Percentiles rank a stretch among this genome's conserved stretches.
These are phyloP conservation scores for Purpureocillium lavendulum DNA, from an alignment of 2,329 filamentous ascomycete genomes.

Conservation along the genomic window DNA sequence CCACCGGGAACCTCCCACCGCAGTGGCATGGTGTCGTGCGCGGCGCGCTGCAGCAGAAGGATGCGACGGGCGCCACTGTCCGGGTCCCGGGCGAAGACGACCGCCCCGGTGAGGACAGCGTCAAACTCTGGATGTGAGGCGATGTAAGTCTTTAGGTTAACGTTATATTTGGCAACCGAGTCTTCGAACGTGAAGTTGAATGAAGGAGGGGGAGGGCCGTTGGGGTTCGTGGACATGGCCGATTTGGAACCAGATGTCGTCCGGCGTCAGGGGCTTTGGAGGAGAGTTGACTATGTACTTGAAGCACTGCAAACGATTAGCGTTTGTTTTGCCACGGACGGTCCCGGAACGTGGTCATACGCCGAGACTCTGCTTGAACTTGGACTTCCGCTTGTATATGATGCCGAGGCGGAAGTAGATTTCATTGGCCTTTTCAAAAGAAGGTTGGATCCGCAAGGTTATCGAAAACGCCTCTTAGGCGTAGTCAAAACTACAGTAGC, in stretches of 20 bases:
- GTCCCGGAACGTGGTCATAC: constrained; percentile 38
- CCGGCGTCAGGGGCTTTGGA: constrained; percentile 84
- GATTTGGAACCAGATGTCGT: constrained; percentile 99
- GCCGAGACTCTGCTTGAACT: constrained; percentile 86
- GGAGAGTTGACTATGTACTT: constrained; percentile 95
- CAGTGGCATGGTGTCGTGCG: constrained; percentile 26
- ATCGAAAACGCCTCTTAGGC: constrained; percentile 97
- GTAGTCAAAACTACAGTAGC: constrained; percentile 93
- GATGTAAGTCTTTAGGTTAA: constrained; percentile 1
- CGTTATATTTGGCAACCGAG: constrained; percentile 3
- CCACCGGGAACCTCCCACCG: constrained; percentile 36
- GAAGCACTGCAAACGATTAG: constrained; percentile 62
- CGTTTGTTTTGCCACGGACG: not conserved
- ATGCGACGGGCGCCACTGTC: too few relatives aligned
- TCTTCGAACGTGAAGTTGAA: constrained; percentile 6
- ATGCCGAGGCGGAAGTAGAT: constrained; percentile 99
- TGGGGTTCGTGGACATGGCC: constrained; percentile 97
- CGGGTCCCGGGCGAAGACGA: constrained; percentile 22
- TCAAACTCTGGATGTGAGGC: constrained; percentile 4
- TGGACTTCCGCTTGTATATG: constrained; percentile 97
- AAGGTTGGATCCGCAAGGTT: constrained; percentile 96
- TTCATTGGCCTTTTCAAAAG: constrained; percentile 97
- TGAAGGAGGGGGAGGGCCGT: too few relatives aligned
- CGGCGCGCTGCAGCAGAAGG: constrained; percentile 30
- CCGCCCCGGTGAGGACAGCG: constrained; percentile 13